phyloP scores from a whole-genome alignment of 2,329 filamentous ascomycete genomes.

The Erysiphe pisi region DNA sequence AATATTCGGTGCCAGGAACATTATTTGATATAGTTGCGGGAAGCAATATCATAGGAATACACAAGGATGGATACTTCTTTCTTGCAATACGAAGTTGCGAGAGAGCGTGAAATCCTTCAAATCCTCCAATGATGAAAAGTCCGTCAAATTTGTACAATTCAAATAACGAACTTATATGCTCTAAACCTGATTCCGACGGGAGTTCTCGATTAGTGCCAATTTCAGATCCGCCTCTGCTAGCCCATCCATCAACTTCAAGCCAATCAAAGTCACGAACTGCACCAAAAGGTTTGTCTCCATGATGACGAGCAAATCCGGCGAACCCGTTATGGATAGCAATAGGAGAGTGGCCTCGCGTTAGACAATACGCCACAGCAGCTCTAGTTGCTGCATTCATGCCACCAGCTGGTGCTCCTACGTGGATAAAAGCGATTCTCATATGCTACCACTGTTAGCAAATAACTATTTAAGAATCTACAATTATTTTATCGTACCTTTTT shows the following conservation, averaged over 20 bases:
- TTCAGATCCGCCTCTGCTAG: slow-evolving; percentile 91
- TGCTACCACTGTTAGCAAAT: slow-evolving; percentile 43
- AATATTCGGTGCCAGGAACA: slow-evolving; percentile 95
- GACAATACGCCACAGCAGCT: slow-evolving; percentile 83
- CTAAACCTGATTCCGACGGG: slow-evolving; percentile 73
- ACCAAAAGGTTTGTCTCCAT: slow-evolving; percentile 68
- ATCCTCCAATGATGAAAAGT: slow-evolving; percentile 84
- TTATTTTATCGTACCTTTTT: slow-evolving; percentile 50
- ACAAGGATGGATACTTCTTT: slow-evolving; percentile 67
- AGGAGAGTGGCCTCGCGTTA: slow-evolving; percentile 83
- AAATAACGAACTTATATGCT: slow-evolving; percentile 70
- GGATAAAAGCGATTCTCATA: slow-evolving; percentile 91
- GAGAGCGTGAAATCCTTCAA: slow-evolving; percentile 90
- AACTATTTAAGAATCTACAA: not conserved
- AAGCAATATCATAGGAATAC: slow-evolving; percentile 81
- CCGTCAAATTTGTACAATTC: slow-evolving; percentile 81
- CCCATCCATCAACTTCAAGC: slow-evolving; percentile 92
- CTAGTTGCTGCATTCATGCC: slow-evolving; percentile 97
- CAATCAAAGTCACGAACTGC: slow-evolving; percentile 78
- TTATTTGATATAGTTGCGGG: slow-evolving; percentile 99
- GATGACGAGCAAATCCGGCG: slow-evolving; percentile 82
- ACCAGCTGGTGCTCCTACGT: slow-evolving; percentile 90
- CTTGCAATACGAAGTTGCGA: slow-evolving; percentile 76
- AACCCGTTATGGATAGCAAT: slow-evolving; percentile 95
- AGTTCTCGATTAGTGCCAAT: slow-evolving; percentile 96